Percentiles rank a stretch among this genome's conserved stretches.
These are phyloP conservation scores for Pinguiococcus pyrenoidosus DNA, from an alignment of 108 stramenopile species.

Conservation along the genomic window DNA sequence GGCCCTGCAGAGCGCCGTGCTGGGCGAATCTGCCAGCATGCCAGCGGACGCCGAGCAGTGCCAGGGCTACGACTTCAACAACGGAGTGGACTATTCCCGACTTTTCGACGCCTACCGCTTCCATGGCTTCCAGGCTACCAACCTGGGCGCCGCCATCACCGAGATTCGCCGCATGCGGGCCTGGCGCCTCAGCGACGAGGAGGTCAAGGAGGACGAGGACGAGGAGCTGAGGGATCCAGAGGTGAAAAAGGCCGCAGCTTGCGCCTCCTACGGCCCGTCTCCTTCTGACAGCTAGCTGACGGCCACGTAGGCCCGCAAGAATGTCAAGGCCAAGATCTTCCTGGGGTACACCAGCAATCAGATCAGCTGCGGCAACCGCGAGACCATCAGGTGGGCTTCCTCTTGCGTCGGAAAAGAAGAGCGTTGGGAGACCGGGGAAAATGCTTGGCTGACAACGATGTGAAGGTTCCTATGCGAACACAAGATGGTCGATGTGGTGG, in stretches of 20 bases:
- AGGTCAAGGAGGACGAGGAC: conserved; percentile 58
- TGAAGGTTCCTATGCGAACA: conserved; percentile 82
- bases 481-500: conserved; percentile 86
- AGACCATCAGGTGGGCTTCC: conserved; percentile 81
- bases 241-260: no score
- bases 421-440: no score
- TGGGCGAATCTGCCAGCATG: no score
- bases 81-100: conserved; percentile 36
- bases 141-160: conserved; percentile 77
- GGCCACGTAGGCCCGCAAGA: conserved; percentile 37
- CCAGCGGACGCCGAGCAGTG: no score
- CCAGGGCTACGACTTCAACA: conserved; percentile 70
- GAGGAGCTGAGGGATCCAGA: conserved; percentile 42
- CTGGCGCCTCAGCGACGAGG: conserved; percentile 74
- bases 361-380: conserved; percentile 92
- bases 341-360: conserved; percentile 93
- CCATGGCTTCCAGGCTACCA: conserved; percentile 68
- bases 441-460: no score
- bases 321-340: conserved; percentile 76
- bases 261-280: no score
- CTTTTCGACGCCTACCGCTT: conserved; percentile 55
- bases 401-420: no score
- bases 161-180: conserved; percentile 81
- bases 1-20: no score
- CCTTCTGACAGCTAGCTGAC: no score